Evolutionary conservation across 225 moss, liverwort and hornwort species (phyloP).

Genomic region (Physcomitrium patens): DNA sequence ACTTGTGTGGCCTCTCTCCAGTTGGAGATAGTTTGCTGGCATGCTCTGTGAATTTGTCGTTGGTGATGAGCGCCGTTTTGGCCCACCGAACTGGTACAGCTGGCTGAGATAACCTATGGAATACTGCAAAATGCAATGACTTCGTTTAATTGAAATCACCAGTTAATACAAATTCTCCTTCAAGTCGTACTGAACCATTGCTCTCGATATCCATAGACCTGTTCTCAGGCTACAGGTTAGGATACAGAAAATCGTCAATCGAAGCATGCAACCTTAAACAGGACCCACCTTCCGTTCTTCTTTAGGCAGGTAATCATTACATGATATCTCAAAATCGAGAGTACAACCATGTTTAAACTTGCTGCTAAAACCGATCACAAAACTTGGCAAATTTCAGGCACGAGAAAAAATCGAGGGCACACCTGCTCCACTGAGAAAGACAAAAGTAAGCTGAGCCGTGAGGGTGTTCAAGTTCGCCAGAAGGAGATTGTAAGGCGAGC

Average conservation of each 20-base stretch:
- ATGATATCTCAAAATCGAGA: background rate
- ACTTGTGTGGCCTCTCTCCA: slow-evolving; percentile 44
- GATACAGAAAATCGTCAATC: no score
- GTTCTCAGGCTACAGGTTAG: no score
- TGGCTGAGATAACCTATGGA: slow-evolving; percentile 76
- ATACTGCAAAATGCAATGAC: slow-evolving; percentile 47
- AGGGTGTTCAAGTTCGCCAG: slow-evolving; percentile 75
- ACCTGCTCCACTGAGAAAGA: slow-evolving; percentile 81
- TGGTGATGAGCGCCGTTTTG: slow-evolving; percentile 52
- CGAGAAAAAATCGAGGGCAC: background rate
- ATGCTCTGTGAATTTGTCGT: slow-evolving; percentile 42
- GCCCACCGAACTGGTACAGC: slow-evolving; percentile 72
- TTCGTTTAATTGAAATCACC: slow-evolving; percentile 19
- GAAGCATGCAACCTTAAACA: no score
- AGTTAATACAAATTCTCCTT: background rate
- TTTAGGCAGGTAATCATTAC: no score
- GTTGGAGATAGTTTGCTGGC: slow-evolving; percentile 21
- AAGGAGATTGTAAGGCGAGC: slow-evolving; percentile 62
- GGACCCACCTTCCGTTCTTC: no score
- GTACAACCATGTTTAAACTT: slow-evolving; percentile 6
- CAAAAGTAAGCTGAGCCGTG: slow-evolving; percentile 70
- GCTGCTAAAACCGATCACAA: background rate
- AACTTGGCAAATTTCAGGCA: background rate
- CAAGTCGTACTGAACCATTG: no score
- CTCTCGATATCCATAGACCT: no score